A percentile compares a stretch with the other conserved stretches of the same genome.
phyloP scores from a whole-genome alignment of 2,329 filamentous ascomycete genomes.

The Nectriaceae sp. region DNA sequence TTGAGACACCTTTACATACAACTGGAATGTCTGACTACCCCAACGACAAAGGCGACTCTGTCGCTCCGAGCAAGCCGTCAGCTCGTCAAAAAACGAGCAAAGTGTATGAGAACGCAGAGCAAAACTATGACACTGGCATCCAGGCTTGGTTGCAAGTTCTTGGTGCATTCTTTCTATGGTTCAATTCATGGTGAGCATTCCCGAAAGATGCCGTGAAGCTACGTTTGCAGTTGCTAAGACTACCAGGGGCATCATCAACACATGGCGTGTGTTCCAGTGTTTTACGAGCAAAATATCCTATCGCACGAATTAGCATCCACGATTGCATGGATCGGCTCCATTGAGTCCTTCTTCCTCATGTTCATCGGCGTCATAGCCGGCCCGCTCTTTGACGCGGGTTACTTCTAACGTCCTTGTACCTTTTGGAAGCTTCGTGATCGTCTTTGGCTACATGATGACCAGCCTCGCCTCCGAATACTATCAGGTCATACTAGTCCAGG shows the following conservation, averaged over 20 bases:
- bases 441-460: constrained; percentile 42
- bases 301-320: constrained; percentile 22
- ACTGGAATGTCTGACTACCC: no score
- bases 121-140: constrained; percentile 31
- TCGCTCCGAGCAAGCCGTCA: no score
- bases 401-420: constrained; percentile 34
- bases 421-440: constrained; percentile 35
- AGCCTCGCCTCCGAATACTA: constrained; percentile 40
- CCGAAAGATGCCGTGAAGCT: neutral
- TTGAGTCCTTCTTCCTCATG: constrained; percentile 41
- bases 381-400: constrained; percentile 42
- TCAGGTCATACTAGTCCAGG: constrained; percentile 45
- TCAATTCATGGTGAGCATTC: constrained; percentile 35
- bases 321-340: constrained; percentile 40
- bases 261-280: constrained; percentile 39
- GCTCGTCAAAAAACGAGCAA: neutral
- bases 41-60: no score
- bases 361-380: constrained; percentile 39
- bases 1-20: no score
- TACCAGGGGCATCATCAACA: constrained; percentile 35
- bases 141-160: constrained; percentile 40
- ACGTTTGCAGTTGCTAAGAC: constrained; percentile 1
- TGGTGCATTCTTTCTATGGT: constrained; percentile 35
- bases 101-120: neutral
- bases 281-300: constrained; percentile 34